A percentile compares a stretch with the other conserved stretches of the same genome.
These are phyloP conservation scores for Leccinum angustisporum DNA, from an alignment of 1,284 basidiomycete species.

Conservation along the genomic window DNA sequence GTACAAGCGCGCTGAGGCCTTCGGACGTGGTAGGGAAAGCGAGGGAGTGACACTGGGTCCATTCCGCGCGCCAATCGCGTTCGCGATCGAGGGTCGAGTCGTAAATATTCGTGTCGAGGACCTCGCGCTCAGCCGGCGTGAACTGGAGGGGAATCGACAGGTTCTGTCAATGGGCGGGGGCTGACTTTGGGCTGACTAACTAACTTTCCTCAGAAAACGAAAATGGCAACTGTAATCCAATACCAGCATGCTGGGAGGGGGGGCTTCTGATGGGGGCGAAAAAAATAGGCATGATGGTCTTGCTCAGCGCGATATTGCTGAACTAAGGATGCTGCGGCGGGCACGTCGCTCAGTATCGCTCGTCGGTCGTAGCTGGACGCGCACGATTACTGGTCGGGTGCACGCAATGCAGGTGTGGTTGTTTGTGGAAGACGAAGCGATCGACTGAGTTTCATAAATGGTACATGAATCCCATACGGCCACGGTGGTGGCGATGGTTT, in stretches of 20 bases:
- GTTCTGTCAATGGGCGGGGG: constrained; percentile 46
- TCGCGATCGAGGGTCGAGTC: constrained; percentile 69
- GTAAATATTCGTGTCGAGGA: constrained; percentile 78
- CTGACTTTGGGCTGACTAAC: constrained; percentile 39
- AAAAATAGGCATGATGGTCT: too few relatives aligned
- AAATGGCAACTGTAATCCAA: too few relatives aligned
- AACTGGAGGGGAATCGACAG: constrained; percentile 80
- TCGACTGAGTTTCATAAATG: constrained; percentile 74
- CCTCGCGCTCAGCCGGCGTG: constrained; percentile 55
- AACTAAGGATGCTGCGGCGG: constrained; percentile 50
- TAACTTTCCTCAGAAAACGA: too few relatives aligned
- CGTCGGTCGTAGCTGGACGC: constrained; percentile 6
- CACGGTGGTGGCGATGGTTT: neutral
- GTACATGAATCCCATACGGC: constrained; percentile 72
- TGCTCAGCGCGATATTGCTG: too few relatives aligned
- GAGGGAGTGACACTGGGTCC: constrained; percentile 47
- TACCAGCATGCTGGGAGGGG: too few relatives aligned
- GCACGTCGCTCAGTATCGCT: constrained; percentile 11
- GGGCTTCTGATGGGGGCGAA: too few relatives aligned
- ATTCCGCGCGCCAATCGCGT: constrained; percentile 60
- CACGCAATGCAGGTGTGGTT: constrained; percentile 77
- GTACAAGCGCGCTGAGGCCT: too few relatives aligned
- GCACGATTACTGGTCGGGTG: constrained; percentile 53
- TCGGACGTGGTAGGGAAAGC: too few relatives aligned
- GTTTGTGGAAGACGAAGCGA: constrained; percentile 85